phyloP scores from a whole-genome alignment of 1,284 basidiomycete species.

The Tylopilus sp. region DNA sequence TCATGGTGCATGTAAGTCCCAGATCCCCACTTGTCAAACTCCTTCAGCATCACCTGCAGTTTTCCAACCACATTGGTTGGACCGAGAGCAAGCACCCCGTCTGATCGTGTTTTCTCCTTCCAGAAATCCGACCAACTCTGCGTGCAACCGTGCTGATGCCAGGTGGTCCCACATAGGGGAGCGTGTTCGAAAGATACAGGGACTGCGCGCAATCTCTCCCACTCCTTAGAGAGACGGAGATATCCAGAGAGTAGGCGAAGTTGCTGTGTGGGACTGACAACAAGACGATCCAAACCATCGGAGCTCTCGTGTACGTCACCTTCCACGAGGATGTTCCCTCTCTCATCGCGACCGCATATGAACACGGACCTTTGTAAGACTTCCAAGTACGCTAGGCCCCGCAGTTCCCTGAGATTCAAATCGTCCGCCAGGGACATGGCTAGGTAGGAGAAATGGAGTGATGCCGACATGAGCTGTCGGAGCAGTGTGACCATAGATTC shows the following conservation, averaged over 20 bases:
- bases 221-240: slow-evolving; percentile 56
- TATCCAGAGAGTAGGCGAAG: slow-evolving; percentile 62
- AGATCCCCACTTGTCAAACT: slow-evolving; percentile 63
- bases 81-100: slow-evolving; percentile 51
- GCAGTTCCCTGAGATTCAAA: slow-evolving; percentile 50
- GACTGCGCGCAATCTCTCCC: slow-evolving; percentile 55
- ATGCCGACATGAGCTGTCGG: slow-evolving; percentile 52
- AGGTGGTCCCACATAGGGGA: slow-evolving; percentile 55
- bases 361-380: slow-evolving; percentile 59
- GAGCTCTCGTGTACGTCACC: slow-evolving; percentile 31
- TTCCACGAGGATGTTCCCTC: slow-evolving; percentile 18
- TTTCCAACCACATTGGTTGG: slow-evolving; percentile 61
- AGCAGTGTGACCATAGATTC: slow-evolving; percentile 55
- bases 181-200: slow-evolving; percentile 60
- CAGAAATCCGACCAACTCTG: slow-evolving; percentile 67
- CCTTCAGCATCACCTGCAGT: slow-evolving; percentile 53
- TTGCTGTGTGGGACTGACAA: slow-evolving; percentile 52
- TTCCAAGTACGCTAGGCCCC: slow-evolving; percentile 64
- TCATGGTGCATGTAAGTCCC: slow-evolving; percentile 73
- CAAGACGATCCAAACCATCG: slow-evolving; percentile 41
- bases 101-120: slow-evolving; percentile 62
- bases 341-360: slow-evolving; percentile 31
- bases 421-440: slow-evolving; percentile 69
- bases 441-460: slow-evolving; percentile 60
- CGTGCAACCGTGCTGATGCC: slow-evolving; percentile 64